Evolutionary conservation across 2,329 filamentous ascomycete genomes (phyloP).

Genomic region (Penicillium sp.): DNA sequence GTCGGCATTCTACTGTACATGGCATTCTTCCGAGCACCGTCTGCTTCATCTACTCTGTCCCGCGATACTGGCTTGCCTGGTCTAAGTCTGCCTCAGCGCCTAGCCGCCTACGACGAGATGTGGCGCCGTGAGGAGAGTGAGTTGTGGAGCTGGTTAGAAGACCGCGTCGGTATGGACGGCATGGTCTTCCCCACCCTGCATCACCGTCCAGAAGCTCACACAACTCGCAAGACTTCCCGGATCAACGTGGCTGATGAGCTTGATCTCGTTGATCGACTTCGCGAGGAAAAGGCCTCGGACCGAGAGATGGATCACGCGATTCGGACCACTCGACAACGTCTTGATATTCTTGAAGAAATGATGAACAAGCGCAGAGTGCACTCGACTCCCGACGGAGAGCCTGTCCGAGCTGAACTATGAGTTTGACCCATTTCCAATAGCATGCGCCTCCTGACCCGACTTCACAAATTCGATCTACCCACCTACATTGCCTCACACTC

Average conservation of each 20-base stretch:
- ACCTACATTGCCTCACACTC: too few species aligned
- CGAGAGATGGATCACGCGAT: conserved; percentile 78
- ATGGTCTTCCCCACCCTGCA: conserved; percentile 37
- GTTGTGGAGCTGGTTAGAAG: conserved; percentile 90
- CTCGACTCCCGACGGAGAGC: conserved; percentile 14
- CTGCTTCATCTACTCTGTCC: conserved; percentile 34
- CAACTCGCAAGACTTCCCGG: conserved; percentile 45
- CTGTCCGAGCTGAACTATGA: conserved; percentile 26
- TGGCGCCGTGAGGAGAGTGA: conserved; percentile 86
- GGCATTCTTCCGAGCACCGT: conserved; percentile 63
- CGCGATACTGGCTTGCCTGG: conserved; percentile 39
- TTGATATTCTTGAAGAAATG: conserved; percentile 72
- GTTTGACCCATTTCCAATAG: neutral
- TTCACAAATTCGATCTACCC: neutral
- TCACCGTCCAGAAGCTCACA: conserved; percentile 30
- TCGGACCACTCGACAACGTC: conserved; percentile 77
- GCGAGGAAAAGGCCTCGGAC: conserved; percentile 68
- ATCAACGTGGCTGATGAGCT: conserved; percentile 34
- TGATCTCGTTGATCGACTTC: conserved; percentile 56
- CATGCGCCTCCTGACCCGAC: neutral
- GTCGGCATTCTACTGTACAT: conserved; percentile 71
- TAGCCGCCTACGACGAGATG: conserved; percentile 87
- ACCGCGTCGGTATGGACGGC: conserved; percentile 71
- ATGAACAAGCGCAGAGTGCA: conserved; percentile 57
- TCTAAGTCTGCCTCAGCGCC: conserved; percentile 58